phyloP scores from a whole-genome alignment of 495 filamentous ascomycete genomes.

The Hapsidospora chrysogenum region DNA sequence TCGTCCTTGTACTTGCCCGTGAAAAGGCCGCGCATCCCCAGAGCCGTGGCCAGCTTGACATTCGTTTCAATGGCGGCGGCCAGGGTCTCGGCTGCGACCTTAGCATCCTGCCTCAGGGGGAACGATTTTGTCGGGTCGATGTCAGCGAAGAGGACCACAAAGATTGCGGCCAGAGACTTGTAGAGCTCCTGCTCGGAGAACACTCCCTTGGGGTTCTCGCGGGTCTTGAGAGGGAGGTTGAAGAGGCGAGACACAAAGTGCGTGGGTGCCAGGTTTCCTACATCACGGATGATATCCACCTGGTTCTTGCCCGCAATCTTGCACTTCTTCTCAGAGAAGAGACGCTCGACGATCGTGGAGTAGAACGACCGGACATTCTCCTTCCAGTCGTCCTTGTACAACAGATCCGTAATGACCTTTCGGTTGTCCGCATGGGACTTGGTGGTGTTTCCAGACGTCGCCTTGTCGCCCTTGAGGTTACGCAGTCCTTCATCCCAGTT shows the following conservation, averaged over 20 bases:
- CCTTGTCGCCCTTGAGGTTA: constrained; percentile 31
- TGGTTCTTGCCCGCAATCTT: constrained; percentile 39
- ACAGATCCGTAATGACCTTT: constrained; percentile 40
- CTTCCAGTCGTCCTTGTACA: constrained; percentile 38
- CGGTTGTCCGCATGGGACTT: constrained; percentile 24
- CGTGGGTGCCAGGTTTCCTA: constrained; percentile 56
- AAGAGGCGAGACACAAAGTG: constrained; percentile 60
- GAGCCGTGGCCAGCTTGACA: constrained; percentile 46
- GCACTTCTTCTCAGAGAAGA: constrained; percentile 49
- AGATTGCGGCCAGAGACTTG: constrained; percentile 53
- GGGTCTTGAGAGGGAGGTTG: constrained; percentile 55
- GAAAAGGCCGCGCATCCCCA: constrained; percentile 37
- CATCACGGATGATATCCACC: constrained; percentile 62
- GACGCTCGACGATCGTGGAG: constrained; percentile 41
- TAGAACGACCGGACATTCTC: constrained; percentile 45
- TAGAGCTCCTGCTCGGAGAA: constrained; percentile 73
- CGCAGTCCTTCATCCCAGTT: constrained; percentile 42
- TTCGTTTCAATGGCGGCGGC: constrained; percentile 17
- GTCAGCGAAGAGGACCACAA: constrained; percentile 31
- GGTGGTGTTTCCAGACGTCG: constrained; percentile 34
- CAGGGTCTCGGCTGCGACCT: constrained; percentile 38
- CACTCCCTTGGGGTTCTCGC: constrained; percentile 47
- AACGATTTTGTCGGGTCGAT: constrained; percentile 34
- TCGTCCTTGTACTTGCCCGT: constrained; percentile 24
- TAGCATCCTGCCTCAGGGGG: constrained; percentile 42